Evolutionary conservation across 2,329 filamentous ascomycete species (phyloP).

Genomic region (Pseudogymnoascus sp.): DNA sequence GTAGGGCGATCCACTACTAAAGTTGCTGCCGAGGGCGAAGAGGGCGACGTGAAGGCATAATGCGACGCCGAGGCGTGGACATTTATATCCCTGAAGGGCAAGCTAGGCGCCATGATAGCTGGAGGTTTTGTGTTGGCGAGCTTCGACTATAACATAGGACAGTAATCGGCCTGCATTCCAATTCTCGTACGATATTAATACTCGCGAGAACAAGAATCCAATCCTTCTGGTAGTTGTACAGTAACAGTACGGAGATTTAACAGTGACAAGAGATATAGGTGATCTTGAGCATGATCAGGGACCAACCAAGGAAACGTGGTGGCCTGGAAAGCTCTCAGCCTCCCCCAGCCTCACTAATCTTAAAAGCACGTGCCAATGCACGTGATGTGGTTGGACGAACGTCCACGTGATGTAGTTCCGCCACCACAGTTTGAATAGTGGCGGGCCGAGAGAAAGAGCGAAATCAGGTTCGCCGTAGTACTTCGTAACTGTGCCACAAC

Average conservation of each 20-base stretch:
- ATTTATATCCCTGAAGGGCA: slow-evolving; percentile 94
- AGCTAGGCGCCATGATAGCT: slow-evolving; percentile 38
- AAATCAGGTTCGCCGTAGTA: neutral
- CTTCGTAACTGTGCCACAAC: neutral
- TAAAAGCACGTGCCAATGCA: neutral
- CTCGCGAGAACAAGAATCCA: neutral
- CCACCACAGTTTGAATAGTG: neutral
- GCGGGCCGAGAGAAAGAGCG: slow-evolving; percentile 2
- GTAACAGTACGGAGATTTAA: neutral
- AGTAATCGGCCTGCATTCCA: neutral
- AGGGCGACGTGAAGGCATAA: slow-evolving; percentile 95
- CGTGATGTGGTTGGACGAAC: neutral
- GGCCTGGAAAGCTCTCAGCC: neutral
- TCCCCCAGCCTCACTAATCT: slow-evolving; percentile 3
- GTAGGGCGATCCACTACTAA: slow-evolving; percentile 87
- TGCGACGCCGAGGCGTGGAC: slow-evolving; percentile 84
- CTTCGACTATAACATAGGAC: neutral
- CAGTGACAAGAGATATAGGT: neutral
- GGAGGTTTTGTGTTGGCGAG: neutral
- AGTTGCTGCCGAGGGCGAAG: slow-evolving; percentile 78
- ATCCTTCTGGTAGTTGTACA: neutral
- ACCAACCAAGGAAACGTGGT: neutral
- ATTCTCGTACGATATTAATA: neutral
- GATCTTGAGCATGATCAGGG: neutral
- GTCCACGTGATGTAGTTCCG: neutral